A percentile compares a stretch with the other conserved stretches of the same genome.
Conservation (phyloP, 176 grass and related monocot species). For the Aegilops tauschii region DNA sequence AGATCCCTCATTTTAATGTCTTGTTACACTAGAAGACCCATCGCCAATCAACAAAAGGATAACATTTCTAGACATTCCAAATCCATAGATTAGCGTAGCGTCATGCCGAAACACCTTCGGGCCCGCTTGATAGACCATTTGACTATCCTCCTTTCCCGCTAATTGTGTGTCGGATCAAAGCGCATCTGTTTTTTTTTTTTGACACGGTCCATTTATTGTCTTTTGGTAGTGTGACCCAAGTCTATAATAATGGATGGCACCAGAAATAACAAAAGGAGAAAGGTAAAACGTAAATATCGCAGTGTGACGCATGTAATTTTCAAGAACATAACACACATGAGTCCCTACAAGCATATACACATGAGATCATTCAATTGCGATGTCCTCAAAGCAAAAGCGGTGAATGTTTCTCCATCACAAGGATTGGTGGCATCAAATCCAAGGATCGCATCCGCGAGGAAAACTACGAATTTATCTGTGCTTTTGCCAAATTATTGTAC, state of each 20-base stretch:
- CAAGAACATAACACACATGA: background rate
- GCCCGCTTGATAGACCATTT: too few relatives aligned
- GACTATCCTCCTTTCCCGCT: too few relatives aligned
- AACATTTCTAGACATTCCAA: too few relatives aligned
- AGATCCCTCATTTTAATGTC: background rate
- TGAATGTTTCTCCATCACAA: constrained; percentile 23
- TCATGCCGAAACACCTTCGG: too few relatives aligned
- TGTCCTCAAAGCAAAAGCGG: background rate
- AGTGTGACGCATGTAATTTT: too few relatives aligned
- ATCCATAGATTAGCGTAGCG: too few relatives aligned
- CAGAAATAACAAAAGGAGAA: background rate
- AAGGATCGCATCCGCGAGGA: constrained; percentile 23
- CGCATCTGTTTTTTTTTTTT: background rate
- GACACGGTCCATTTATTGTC: background rate
- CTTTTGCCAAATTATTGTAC: constrained; percentile 33
- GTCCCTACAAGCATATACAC: background rate
- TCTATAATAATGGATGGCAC: background rate
- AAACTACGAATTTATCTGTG: constrained; percentile 11
- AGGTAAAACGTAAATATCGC: too few relatives aligned
- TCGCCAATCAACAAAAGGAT: background rate
- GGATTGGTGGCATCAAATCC: constrained; percentile 46
- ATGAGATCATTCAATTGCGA: constrained; percentile 19
- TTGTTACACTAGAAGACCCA: background rate
- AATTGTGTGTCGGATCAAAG: background rate
- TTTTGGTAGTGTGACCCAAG: background rate